Evolutionary conservation across 306 rosid species (phyloP).

Genomic region (Aeschynomene evenia): DNA sequence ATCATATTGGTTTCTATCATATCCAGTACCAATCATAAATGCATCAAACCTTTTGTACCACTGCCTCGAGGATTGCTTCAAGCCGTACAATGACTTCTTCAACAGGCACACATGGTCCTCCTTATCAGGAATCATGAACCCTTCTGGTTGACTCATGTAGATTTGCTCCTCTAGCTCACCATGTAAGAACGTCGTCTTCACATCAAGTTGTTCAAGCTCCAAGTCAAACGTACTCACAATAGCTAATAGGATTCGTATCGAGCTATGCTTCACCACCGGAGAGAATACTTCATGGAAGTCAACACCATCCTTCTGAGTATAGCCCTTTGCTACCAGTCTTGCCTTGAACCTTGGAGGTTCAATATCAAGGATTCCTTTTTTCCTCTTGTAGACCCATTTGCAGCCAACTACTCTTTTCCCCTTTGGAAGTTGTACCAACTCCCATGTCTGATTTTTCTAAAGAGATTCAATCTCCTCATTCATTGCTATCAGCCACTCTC

Average conservation of each 20-base stretch:
- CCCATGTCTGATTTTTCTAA: neutral
- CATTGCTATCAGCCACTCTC: neutral
- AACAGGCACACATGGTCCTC: neutral
- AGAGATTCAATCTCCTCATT: neutral
- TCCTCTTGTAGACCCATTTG: neutral
- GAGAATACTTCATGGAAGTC: neutral
- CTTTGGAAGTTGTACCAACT: neutral
- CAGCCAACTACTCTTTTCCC: neutral
- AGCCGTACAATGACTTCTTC: neutral
- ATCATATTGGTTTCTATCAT: too few relatives aligned
- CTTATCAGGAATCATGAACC: neutral
- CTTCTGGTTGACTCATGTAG: neutral
- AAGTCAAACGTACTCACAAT: neutral
- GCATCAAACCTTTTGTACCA: neutral
- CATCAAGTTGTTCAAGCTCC: neutral
- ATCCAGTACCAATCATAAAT: slow-evolving; percentile 6
- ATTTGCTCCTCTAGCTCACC: neutral
- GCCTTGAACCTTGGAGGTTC: neutral
- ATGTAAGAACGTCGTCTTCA: neutral
- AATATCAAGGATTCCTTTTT: neutral
- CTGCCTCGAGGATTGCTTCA: neutral
- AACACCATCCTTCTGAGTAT: neutral
- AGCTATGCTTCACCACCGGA: neutral
- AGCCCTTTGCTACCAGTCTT: neutral
- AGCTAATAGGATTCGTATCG: neutral